A percentile compares a stretch with the other conserved stretches of the same genome.
phyloP scores from a whole-genome alignment of 2,329 filamentous ascomycete genomes.

The Alternaria brassicae region DNA sequence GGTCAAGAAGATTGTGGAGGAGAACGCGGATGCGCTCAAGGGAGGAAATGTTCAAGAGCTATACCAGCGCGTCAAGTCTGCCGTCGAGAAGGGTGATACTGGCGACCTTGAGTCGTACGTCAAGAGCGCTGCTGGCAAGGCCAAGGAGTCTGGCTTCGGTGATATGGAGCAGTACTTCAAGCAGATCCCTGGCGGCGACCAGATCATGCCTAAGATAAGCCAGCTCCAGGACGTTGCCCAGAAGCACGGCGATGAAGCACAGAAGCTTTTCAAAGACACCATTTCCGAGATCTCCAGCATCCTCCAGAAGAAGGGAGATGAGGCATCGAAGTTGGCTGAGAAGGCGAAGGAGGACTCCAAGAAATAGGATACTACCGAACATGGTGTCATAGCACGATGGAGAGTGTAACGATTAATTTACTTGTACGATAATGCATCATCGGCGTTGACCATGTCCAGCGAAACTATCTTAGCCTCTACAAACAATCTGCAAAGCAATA shows the following conservation, averaged over 20 bases:
- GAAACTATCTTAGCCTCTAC: background rate
- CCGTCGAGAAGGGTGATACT: slow-evolving; percentile 67
- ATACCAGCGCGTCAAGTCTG: slow-evolving; percentile 67
- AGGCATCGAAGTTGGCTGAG: slow-evolving; percentile 42
- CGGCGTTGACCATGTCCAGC: slow-evolving; percentile 7
- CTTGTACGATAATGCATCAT: slow-evolving; percentile 19
- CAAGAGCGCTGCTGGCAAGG: slow-evolving; percentile 65
- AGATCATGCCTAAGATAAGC: slow-evolving; percentile 70
- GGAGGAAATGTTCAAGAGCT: slow-evolving; percentile 70
- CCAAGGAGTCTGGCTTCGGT: slow-evolving; percentile 60
- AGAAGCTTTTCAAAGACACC: slow-evolving; percentile 71
- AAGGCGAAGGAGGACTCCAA: slow-evolving; percentile 47
- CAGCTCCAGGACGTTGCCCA: slow-evolving; percentile 70
- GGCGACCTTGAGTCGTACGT: slow-evolving; percentile 68
- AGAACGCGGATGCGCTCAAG: slow-evolving; percentile 73
- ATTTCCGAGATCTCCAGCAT: slow-evolving; percentile 46
- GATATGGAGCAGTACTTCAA: slow-evolving; percentile 68
- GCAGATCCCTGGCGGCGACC: slow-evolving; percentile 68
- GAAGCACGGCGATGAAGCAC: slow-evolving; percentile 72
- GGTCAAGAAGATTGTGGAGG: slow-evolving; percentile 73
- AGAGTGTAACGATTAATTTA: slow-evolving; percentile 1
- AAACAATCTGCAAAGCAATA: background rate
- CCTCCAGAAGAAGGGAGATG: slow-evolving; percentile 45
- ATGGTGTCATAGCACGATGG: background rate
- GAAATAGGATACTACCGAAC: slow-evolving; percentile 30